phyloP scores from a whole-genome alignment of 139 green algal genomes.

The Volvox reticuliferus region DNA sequence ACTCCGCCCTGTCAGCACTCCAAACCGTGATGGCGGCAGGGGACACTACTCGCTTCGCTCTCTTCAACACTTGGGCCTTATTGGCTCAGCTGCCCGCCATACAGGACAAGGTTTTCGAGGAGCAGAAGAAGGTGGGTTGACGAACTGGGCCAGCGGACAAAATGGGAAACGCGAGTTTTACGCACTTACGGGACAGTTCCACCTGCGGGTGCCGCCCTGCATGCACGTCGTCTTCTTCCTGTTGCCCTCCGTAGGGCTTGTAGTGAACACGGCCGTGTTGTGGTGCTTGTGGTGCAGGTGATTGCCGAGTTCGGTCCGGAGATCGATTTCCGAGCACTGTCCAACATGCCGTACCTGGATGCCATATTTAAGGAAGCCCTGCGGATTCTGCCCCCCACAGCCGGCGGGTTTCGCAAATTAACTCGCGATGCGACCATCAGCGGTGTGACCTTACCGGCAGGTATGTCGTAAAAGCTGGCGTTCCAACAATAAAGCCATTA shows the following conservation, averaged over 20 bases:
- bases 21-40: conserved; percentile 10
- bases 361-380: conserved; percentile 48
- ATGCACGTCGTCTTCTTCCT: too few species aligned
- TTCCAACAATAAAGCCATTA: too few species aligned
- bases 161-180: too few species aligned
- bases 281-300: conserved; percentile 13
- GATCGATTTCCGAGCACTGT: conserved; percentile 10
- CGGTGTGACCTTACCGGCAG: background rate
- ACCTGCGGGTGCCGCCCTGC: too few species aligned
- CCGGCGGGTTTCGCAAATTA: conserved; percentile 22
- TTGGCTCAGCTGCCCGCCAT: conserved; percentile 1
- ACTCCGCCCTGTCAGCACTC: background rate
- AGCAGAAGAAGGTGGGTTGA: conserved; percentile 36
- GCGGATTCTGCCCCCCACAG: conserved; percentile 38
- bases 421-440: conserved; percentile 23
- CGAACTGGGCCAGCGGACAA: background rate
- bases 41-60: conserved; percentile 47
- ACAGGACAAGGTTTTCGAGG: conserved; percentile 21
- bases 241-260: too few species aligned
- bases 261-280: too few species aligned
- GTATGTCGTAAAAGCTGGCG: background rate
- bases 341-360: conserved; percentile 51
- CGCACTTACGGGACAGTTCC: too few species aligned
- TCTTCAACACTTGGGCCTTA: conserved; percentile 12
- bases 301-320: conserved; percentile 34